A percentile compares a stretch with the other conserved stretches of the same genome.
These are phyloP conservation scores for Hypoxylon perforatum DNA, from an alignment of 495 filamentous ascomycete species.

Conservation along the genomic window DNA sequence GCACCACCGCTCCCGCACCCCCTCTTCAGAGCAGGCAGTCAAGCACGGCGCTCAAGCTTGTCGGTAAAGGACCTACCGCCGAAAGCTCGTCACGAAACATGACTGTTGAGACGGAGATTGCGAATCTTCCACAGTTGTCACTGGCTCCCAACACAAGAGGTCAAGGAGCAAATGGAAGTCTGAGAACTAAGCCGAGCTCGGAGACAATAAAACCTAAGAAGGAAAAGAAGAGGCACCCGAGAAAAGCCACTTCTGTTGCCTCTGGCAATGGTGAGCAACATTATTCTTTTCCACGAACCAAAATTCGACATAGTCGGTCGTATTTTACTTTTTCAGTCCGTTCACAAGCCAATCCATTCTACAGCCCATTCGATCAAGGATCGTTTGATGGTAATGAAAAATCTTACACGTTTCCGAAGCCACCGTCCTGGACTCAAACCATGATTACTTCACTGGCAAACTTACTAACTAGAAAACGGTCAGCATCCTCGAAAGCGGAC, in stretches of 20 bases:
- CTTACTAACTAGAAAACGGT: slow-evolving; percentile 62
- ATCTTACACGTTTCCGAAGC: slow-evolving; percentile 26
- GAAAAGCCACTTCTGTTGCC: slow-evolving; percentile 77
- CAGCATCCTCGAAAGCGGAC: slow-evolving; percentile 95
- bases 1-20: slow-evolving; percentile 47
- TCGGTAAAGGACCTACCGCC: slow-evolving; percentile 60
- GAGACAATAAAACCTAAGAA: slow-evolving; percentile 95
- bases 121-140: slow-evolving; percentile 89
- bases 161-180: slow-evolving; percentile 73
- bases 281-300: slow-evolving; percentile 40
- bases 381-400: slow-evolving; percentile 44
- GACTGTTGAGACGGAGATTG: slow-evolving; percentile 97
- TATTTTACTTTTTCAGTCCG: slow-evolving; percentile 49
- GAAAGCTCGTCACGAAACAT: slow-evolving; percentile 89
- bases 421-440: slow-evolving; percentile 39
- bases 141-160: slow-evolving; percentile 74
- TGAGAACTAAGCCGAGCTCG: slow-evolving; percentile 86
- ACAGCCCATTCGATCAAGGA: slow-evolving; percentile 52
- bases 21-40: slow-evolving; percentile 57
- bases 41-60: slow-evolving; percentile 56
- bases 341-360: slow-evolving; percentile 43
- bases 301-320: slow-evolving; percentile 51
- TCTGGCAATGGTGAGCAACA: slow-evolving; percentile 75
- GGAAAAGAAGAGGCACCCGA: slow-evolving; percentile 84
- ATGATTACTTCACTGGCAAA: slow-evolving; percentile 53